Base-by-base conservation (phyloP, 2,329 filamentous ascomycete species). In the Cladosporium sp. region DNA sequence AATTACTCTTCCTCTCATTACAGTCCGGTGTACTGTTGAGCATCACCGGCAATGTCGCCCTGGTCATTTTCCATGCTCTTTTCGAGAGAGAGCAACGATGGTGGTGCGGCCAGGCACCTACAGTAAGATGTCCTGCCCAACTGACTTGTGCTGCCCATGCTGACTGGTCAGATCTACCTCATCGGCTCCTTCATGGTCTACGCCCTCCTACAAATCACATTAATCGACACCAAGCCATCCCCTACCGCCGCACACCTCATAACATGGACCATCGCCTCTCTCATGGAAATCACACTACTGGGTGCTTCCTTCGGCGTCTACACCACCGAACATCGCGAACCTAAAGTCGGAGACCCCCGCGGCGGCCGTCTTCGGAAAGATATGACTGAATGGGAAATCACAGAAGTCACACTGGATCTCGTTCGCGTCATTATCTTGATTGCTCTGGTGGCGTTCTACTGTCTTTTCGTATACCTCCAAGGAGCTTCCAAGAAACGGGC, bases 141-240 rank as follows among this genome's bases (percentile, higher is more conserved):
- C 44, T 14, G 11, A 21, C 16, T 46, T 56, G 14, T 35, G 18
- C 33, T 40, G 12, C 56, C n/a, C 58, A 52, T 69, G 65, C 70
- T 73, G 62, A 72, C 67, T 29, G 64, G 52, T 63, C 73, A 97
- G 93, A 89, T 96, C 74, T 96, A 96, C 78, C 83, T 96, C 69
- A 86, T 92, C 65, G 92, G 90, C 64, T 90, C 91, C 53, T 90
- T 93, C 70, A 97, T 96, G 82, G 88, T 95, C 69, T 95, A 96
- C 80, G 85, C 91, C 59, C 89, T 97, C 71, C 86, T 97, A 70
- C 85, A 96, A 70, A 90, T 97, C 73, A 93, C 93, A 33, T 85
- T 98, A 65, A 84, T 96, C 73, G 93, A 97, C 77, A 91, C 90
- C 74, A 88, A 87, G 68, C 89, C 92, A 37, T 91, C 91, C 14